phyloP scores from a whole-genome alignment of 495 filamentous ascomycete species.

The Daldinia childiae region DNA sequence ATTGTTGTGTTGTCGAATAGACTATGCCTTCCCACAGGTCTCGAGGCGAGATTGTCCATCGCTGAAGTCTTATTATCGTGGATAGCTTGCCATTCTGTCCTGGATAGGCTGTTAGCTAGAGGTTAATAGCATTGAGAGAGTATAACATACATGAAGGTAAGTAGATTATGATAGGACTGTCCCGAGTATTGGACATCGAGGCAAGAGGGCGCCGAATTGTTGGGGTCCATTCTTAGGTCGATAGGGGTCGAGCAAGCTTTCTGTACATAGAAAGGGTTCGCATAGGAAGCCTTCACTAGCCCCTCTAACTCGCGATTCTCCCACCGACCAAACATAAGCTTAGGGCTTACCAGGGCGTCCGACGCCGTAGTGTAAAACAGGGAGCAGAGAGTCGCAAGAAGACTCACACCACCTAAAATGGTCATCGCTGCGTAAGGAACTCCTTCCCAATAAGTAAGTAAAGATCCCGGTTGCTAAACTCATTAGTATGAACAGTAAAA shows the following conservation, averaged over 20 bases:
- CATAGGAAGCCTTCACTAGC: slow-evolving; percentile 66
- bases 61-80: slow-evolving; percentile 49
- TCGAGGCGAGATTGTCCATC: slow-evolving; percentile 48
- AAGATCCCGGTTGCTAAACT: slow-evolving; percentile 59
- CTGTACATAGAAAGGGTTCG: slow-evolving; percentile 63
- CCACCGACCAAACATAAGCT: slow-evolving; percentile 63
- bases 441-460: slow-evolving; percentile 72
- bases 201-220: slow-evolving; percentile 61
- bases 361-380: slow-evolving; percentile 80
- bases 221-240: slow-evolving; percentile 46
- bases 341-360: slow-evolving; percentile 74
- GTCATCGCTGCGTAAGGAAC: slow-evolving; percentile 68
- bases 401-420: slow-evolving; percentile 64
- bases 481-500: neutral
- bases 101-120: slow-evolving; percentile 61
- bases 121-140: slow-evolving; percentile 48
- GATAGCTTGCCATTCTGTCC: slow-evolving; percentile 58
- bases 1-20: slow-evolving; percentile 74
- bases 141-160: slow-evolving; percentile 45
- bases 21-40: slow-evolving; percentile 64
- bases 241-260: slow-evolving; percentile 69
- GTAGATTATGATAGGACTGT: slow-evolving; percentile 54
- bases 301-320: slow-evolving; percentile 59
- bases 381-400: slow-evolving; percentile 68
- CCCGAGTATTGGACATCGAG: slow-evolving; percentile 71